Evolutionary conservation across 176 grass and related monocot species (phyloP), one percentile per base, ranked within the genome.

Genomic region (Carex cristatella): DNA sequence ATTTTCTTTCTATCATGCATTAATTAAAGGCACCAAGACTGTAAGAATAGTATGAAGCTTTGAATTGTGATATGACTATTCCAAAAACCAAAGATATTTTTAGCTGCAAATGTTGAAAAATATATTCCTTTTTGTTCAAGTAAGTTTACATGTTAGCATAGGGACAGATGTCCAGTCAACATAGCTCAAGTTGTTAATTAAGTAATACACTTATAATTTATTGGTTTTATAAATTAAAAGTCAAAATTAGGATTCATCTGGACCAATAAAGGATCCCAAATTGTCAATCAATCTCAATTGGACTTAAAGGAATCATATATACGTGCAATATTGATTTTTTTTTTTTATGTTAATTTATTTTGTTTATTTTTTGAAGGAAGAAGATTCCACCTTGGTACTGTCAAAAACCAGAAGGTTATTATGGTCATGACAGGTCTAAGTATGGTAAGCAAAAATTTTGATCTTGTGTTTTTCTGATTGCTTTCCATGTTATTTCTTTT

Each of bases 361-460:
- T 16, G 40, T 37, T 68, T 61, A 16, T 68, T 57, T 63, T 70
- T 78, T 85, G 4, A 78, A 94, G 92, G 92, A 19, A 89, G 72
- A 69, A 81, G 93, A 74, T 92, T 94, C 59, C 90, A 85, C 18
- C 90, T 94, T 60, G 93, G 88, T 79, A 79, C 70, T 6, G 71
- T 95, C 15, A 88, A 85, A 46, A 73, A 77, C 40, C 81, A 95
- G 71, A 93, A 86, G 28, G 87, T 95, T 32, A 86, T 91, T 13
- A 86, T 95, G 77, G 90, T 95, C 53, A 95, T 95, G 93, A 93
- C 91, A 31, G 91, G 91, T 56, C 46, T 95, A 7, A 86, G 89
- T 89, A 95, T 91, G 91, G 91, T 93, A 94, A 14, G 30, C 8
- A 61, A 44, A 15, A 40, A 2, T 19, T 12, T 60, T 31, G 4